Evolutionary conservation across 2,329 filamentous ascomycete species (phyloP), one percentile per base, ranked within the genome.

Genomic region (Ophiosphaerella narmari): DNA sequence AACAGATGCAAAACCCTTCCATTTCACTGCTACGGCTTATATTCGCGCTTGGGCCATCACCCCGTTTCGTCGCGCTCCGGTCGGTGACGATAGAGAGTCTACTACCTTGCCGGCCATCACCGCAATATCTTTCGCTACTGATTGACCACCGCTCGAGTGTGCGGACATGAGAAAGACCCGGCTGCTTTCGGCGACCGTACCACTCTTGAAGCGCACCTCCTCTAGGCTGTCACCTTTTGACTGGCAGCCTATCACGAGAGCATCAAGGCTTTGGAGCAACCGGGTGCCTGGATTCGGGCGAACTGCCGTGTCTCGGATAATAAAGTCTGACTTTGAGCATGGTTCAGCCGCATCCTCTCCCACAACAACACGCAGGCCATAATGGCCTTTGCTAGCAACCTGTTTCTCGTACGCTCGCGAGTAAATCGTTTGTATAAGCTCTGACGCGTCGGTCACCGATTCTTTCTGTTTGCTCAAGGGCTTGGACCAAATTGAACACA

Each of bases 171-270:
- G 55, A 63, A 68, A 73, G 54, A 71, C 59, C 35, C 58, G 59
- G 46, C 67, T 68, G 39, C 55, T 53, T 18, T 63, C 57, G 16
- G 57, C 61, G 34, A 70, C 68, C 8, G 59, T 59, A 12, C 64
- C 65, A 14, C 66, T 68, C 56, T 73, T 73, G 64, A 73, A 73
- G 35, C 69, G 68, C 45, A 73, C 66, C 52, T 73, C 70, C 44
- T 73, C 63, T 36, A 73, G 58, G 60, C 68, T 70, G 36, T 71
- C 66, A 34, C 70, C 66, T 45, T 68, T 69, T 45, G 67, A 63
- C 46, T 66, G 68, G 35, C 68, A 73, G 36, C 68, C 68, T 29
- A 73, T 57, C 18, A 67, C 66, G 14, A 73, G 65, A 29, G 63
- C 39, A 40, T 72, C 68, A 38, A 73, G 40, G 42, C 59, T 61